phyloP scores from a whole-genome alignment of 78 protist species.

The Dictyostelium capitatum region DNA sequence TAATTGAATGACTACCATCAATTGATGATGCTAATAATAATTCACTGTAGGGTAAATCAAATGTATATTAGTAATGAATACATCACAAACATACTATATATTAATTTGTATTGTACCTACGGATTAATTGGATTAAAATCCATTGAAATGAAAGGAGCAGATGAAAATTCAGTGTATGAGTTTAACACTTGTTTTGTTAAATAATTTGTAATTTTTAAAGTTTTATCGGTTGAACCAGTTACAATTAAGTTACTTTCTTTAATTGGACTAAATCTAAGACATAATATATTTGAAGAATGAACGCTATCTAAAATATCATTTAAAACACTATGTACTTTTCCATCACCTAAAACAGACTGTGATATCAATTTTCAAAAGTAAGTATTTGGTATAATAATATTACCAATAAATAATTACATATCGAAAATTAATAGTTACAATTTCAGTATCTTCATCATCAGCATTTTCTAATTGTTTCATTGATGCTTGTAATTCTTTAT shows the following conservation, averaged over 20 bases:
- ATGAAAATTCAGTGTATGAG: conserved; percentile 27
- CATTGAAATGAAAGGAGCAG: conserved; percentile 69
- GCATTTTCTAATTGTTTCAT: conserved; percentile 1
- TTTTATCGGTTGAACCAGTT: conserved; percentile 78
- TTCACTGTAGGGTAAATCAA: conserved; percentile 8
- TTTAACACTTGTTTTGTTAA: conserved; percentile 33
- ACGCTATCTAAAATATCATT: conserved; percentile 1
- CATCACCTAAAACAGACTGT: conserved; percentile 39
- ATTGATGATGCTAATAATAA: conserved; percentile 65
- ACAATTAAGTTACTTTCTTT: conserved; percentile 21
- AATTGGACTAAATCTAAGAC: conserved; percentile 27
- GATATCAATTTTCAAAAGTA: too few species aligned
- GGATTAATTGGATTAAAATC: conserved; percentile 76
- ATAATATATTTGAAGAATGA: conserved; percentile 55
- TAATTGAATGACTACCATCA: conserved; percentile 50
- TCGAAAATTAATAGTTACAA: background rate
- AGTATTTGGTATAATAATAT: too few species aligned
- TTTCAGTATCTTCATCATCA: conserved; percentile 35
- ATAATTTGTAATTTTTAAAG: conserved; percentile 66
- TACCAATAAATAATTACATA: background rate
- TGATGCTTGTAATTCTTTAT: conserved; percentile 43
- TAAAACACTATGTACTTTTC: background rate
- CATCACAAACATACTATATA: too few species aligned
- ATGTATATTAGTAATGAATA: background rate
- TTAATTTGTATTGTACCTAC: too few species aligned